Evolutionary conservation across 495 filamentous ascomycete species (phyloP).

Genomic region (Penicillium dipodomyicola): DNA sequence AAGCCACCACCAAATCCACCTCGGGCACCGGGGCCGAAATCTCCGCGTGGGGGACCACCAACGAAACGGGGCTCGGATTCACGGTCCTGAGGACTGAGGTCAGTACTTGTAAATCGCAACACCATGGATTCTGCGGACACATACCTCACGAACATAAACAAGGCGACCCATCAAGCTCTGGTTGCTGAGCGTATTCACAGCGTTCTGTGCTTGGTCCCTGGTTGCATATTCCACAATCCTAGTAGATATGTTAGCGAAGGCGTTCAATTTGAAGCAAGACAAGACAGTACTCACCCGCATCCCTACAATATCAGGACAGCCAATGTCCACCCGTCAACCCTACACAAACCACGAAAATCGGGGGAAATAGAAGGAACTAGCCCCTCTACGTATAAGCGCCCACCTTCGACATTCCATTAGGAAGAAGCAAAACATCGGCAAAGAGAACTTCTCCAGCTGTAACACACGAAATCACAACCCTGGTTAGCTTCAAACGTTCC

Average conservation of each 20-base stretch:
- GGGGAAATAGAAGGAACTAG: slow-evolving; percentile 62
- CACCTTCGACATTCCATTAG: slow-evolving; percentile 99
- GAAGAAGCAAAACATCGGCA: slow-evolving; percentile 99
- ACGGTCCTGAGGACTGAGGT: slow-evolving; percentile 63
- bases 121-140: slow-evolving; percentile 9
- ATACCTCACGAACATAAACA: slow-evolving; percentile 96
- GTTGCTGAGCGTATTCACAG: slow-evolving; percentile 97
- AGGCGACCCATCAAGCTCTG: slow-evolving; percentile 97
- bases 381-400: slow-evolving; percentile 89
- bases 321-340: slow-evolving; percentile 99
- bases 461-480: slow-evolving; percentile 26
- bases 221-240: slow-evolving; percentile 99
- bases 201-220: slow-evolving; percentile 96
- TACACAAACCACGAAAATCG: slow-evolving; percentile 58
- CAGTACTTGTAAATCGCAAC: not conserved
- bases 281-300: slow-evolving; percentile 81
- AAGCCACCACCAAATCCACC: slow-evolving; percentile 49
- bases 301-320: slow-evolving; percentile 93
- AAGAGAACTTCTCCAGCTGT: slow-evolving; percentile 98
- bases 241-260: slow-evolving; percentile 30
- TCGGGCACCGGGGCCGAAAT: slow-evolving; percentile 53
- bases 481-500: slow-evolving; percentile 31
- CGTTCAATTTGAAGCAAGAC: not conserved
- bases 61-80: slow-evolving; percentile 95
- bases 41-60: slow-evolving; percentile 66